These are phyloP conservation scores for Balamuthia mandrillaris DNA, from an alignment of 208 protist species.

Conservation along the genomic window DNA sequence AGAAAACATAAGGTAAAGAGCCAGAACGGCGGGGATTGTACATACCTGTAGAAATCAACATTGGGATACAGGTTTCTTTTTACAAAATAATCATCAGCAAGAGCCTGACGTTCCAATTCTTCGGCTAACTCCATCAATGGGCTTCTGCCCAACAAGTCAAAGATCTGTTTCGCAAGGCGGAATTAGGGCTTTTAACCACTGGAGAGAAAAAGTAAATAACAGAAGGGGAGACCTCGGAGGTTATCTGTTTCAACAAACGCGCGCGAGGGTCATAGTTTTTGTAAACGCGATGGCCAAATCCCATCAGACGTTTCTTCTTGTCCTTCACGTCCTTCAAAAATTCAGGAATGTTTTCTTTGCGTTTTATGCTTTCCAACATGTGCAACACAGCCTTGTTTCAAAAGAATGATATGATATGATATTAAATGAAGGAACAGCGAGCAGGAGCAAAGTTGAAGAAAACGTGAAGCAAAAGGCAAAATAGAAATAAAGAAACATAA, in stretches of 20 bases:
- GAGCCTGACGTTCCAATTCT: conserved; percentile 55
- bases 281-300: conserved; percentile 72
- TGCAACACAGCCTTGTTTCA: conserved; percentile 60
- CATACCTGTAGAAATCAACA: conserved; percentile 48
- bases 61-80: conserved; percentile 68
- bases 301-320: conserved; percentile 47
- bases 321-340: conserved; percentile 48
- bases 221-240: conserved; percentile 1
- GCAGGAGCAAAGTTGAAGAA: too few species aligned
- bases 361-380: conserved; percentile 69
- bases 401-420: too few species aligned
- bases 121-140: conserved; percentile 60
- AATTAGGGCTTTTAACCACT: not conserved
- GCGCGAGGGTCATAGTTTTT: conserved; percentile 71
- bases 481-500: too few species aligned
- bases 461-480: too few species aligned
- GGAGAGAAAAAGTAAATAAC: not conserved
- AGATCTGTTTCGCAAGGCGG: not conserved
- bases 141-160: too few species aligned
- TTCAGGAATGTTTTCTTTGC: conserved; percentile 24
- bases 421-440: too few species aligned
- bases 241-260: conserved; percentile 44
- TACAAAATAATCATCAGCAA: conserved; percentile 65
- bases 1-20: too few species aligned
- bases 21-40: too few species aligned